A percentile compares a stretch with the other conserved stretches of the same genome.
phyloP scores from a whole-genome alignment of 768 basidiomycete species.

The Leccinum imitatum region DNA sequence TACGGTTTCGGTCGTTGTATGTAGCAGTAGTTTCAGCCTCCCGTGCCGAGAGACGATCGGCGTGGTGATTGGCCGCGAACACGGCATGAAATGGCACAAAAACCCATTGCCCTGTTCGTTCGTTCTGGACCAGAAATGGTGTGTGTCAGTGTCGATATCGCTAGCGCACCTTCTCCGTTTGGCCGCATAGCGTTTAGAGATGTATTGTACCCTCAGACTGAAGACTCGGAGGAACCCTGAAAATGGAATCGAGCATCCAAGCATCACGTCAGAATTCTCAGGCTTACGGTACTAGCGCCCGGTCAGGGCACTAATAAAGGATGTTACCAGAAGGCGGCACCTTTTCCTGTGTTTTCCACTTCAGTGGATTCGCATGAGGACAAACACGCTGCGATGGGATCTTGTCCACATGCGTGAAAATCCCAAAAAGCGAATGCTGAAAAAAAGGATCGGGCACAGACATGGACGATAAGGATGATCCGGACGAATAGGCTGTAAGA shows the following conservation, averaged over 20 bases:
- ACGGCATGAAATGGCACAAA: not conserved
- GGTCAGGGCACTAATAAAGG: not conserved
- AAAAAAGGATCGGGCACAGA: slow-evolving; percentile 8
- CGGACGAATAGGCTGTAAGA: slow-evolving; percentile 16
- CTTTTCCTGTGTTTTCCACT: not conserved
- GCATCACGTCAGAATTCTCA: not conserved
- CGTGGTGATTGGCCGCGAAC: not conserved
- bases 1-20: not conserved
- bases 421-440: slow-evolving; percentile 5
- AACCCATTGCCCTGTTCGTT: slow-evolving; percentile 13
- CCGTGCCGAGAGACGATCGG: not conserved
- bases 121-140: slow-evolving; percentile 4
- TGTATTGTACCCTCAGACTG: not conserved
- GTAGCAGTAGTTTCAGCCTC: not conserved
- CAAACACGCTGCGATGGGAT: slow-evolving; percentile 7
- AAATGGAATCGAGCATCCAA: slow-evolving; percentile 6
- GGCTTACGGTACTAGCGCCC: not conserved
- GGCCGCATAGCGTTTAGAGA: slow-evolving; percentile 15
- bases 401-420: slow-evolving; percentile 5
- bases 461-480: slow-evolving; percentile 15
- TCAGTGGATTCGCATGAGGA: slow-evolving; percentile 9
- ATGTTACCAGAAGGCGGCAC: not conserved
- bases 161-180: not conserved
- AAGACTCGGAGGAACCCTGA: not conserved
- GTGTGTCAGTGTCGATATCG: slow-evolving; percentile 6